Evolutionary conservation across 345 rosid species (phyloP).

Genomic region (Salix arbutifolia): DNA sequence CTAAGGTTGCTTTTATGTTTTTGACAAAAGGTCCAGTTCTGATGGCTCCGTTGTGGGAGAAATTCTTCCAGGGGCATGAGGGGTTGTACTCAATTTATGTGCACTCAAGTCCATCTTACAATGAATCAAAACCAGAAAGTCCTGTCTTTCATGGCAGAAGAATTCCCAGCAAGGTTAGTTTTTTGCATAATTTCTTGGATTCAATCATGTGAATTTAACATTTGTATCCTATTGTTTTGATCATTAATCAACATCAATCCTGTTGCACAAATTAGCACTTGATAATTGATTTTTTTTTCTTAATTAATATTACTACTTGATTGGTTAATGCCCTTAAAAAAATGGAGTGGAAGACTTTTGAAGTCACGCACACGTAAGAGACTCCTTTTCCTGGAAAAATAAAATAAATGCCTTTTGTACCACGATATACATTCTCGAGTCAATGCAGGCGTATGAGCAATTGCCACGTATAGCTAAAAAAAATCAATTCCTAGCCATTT

Average conservation of each 20-base stretch:
- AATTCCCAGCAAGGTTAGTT: constrained; percentile 70
- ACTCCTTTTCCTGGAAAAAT: neutral
- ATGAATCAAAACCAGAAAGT: constrained; percentile 32
- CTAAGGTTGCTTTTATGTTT: constrained; percentile 77
- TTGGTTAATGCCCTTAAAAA: neutral
- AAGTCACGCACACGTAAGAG: neutral
- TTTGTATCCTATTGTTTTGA: neutral
- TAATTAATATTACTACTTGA: neutral
- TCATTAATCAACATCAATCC: neutral
- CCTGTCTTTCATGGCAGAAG: constrained; percentile 58
- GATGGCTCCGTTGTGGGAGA: constrained; percentile 73
- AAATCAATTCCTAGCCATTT: neutral
- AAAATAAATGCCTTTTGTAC: neutral
- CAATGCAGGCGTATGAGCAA: neutral
- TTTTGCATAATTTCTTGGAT: neutral
- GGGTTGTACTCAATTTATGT: constrained; percentile 65
- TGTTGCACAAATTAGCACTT: neutral
- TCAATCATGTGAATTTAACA: neutral
- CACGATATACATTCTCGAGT: too few species aligned
- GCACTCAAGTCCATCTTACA: constrained; percentile 59
- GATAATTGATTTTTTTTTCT: neutral
- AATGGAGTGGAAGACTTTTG: neutral
- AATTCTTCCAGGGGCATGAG: constrained; percentile 55
- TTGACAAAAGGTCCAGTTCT: constrained; percentile 56
- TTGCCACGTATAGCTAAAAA: neutral